Conservation (phyloP, 139 green algal genomes). For the Chlamydomonas schloesseri region DNA sequence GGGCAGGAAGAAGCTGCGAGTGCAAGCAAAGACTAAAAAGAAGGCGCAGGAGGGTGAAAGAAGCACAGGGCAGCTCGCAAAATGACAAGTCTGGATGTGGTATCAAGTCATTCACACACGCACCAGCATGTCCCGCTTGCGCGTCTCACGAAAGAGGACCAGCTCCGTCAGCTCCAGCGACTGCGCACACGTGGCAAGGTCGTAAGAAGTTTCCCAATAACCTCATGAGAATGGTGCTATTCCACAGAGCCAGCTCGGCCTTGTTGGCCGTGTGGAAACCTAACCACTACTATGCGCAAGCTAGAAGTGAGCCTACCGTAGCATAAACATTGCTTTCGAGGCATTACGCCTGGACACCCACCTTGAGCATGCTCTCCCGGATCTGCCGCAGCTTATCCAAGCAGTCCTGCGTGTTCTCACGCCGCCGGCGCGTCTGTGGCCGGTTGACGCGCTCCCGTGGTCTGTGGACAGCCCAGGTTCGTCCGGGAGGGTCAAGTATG, state of each 20-base stretch:
- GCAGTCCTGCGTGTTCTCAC: constrained; percentile 84
- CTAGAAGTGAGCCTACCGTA: too few species aligned
- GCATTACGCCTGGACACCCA: neutral
- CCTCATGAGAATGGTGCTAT: too few species aligned
- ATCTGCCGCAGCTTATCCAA: constrained; percentile 88
- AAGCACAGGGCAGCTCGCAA: neutral
- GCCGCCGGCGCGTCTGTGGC: constrained; percentile 88
- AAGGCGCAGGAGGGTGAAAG: too few species aligned
- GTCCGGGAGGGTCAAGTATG: too few species aligned
- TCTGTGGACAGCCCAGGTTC: constrained; percentile 63
- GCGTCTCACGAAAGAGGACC: constrained; percentile 77
- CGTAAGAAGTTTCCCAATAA: too few species aligned
- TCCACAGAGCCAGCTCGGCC: too few species aligned
- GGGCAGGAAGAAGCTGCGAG: too few species aligned
- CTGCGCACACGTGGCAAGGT: neutral
- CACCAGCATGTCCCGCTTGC: constrained; percentile 81
- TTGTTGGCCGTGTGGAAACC: too few species aligned
- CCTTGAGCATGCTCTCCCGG: constrained; percentile 74
- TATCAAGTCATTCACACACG: constrained; percentile 2
- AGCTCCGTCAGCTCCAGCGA: constrained; percentile 71
- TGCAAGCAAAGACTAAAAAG: too few species aligned
- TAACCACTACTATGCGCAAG: too few species aligned
- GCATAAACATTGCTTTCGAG: too few species aligned
- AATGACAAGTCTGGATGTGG: neutral
- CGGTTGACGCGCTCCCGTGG: constrained; percentile 89